Base-by-base conservation (phyloP, 2,329 filamentous ascomycete genomes). In the Aspergillus ruber region DNA sequence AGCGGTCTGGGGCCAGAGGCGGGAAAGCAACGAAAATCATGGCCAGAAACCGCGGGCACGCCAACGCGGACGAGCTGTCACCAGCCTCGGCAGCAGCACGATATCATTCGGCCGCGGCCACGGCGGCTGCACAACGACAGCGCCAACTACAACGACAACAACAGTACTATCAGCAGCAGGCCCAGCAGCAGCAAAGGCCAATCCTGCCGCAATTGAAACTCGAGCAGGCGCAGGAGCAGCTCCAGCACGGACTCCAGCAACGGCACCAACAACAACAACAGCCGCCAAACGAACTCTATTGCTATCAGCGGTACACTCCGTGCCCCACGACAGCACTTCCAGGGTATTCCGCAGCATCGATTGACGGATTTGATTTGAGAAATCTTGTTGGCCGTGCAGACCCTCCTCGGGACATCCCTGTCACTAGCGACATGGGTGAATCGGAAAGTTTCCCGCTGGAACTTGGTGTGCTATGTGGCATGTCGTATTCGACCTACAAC, bases 1-100 rank as follows among this genome's bases (percentile, higher is more conserved):
- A 70, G 52, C 60, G 62, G 44, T 69, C 70, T 27, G 71, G 69
- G 47, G 65, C 67, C 8, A 71, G 65, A 53, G 69, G 68, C 12
- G 68, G 70, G 6, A 69, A 63, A 50, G 65, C 68, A 35, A 61
- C 65, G 13, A 70, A 67, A 51, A 59, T 62, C 52, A 57, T 62
- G 17, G 60, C 66, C 18, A 66, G 58, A 48, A 55, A 56, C 48
- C 60, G 64, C 45, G 57, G 57, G n/a, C 55, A 27, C 41, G 4
- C 15, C 18, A 29, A 43, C 42, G 54, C 58, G 45, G 52, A 66
- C 57, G 56, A 62, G 21, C 53, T 49, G 39, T 53, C 45, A 45
- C n/a, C 10, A 6, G 15, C 33, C 13, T 53, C 45, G 44, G 21
- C 18, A n/a, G 15, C 33, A 35, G 33, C 13, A 15, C 33, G 33